Evolutionary conservation across 2,329 filamentous ascomycete species (phyloP), one percentile per base, ranked within the genome.

Genomic region (Colletotrichum musae): DNA sequence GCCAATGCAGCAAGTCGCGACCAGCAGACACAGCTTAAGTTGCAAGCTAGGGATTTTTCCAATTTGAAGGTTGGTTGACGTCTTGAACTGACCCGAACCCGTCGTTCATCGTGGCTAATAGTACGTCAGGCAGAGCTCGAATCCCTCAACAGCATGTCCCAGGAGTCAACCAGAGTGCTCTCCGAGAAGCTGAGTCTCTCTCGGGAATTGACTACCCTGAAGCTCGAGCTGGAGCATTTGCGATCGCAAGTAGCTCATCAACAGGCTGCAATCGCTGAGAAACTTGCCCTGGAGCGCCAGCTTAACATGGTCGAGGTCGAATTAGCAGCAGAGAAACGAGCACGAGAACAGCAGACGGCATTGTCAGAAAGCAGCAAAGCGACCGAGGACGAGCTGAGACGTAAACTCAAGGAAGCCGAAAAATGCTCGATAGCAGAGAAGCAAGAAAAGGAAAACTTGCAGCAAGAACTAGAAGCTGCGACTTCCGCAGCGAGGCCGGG

Each of bases 201-300:
- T 6, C 83, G 86, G 51, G 87, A 90, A 72, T 75, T 90, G 7
- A 82, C 84, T 32, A 77, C 83, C 6, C 75, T 90, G 12, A 86
- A 86, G 70, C 87, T 86, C 26, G 87, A 90, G 73, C 72, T 89
- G 16, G 86, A 89, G 48, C 86, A 89, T 64, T 80, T 90, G 28
- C 82, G 83, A 71, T 84, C 86, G 2, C 87, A 89, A 74, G 77
- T 89, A 12, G 76, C 82, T 32, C 84, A 86, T 15, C 89, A 95
- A 62, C 91, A 94, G 75, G 86, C 88, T 2, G 83, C 93, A 12
- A 84, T 97, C 16, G 85, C 92, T 1, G 94, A 97, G 77, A 97
- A 97, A 78, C 85, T 95, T 53, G 87, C 92, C 2, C 81, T 98
- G 15, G 91, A 96, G 76, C 91, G 93, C 54, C 93, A 96, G 79